Conservation (phyloP, 192 early-diverging fungal species). For the Gaertneriomyces semiglobifer region DNA sequence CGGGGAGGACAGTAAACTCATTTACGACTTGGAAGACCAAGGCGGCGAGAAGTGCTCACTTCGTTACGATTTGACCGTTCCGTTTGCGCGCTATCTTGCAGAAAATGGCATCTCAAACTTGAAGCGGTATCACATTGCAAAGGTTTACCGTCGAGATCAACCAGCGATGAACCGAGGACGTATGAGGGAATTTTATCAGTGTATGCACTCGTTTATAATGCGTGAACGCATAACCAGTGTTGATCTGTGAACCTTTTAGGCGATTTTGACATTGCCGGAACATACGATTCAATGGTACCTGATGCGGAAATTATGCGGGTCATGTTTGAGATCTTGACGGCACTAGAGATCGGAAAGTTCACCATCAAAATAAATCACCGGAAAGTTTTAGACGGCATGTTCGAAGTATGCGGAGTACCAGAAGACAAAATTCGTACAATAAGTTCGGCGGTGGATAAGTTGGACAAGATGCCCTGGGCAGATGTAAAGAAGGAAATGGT, state of each 20-base stretch:
- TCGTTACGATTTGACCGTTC: slow-evolving; percentile 96
- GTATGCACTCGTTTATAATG: slow-evolving; percentile 42
- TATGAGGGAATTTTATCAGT: slow-evolving; percentile 99
- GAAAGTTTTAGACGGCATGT: slow-evolving; percentile 96
- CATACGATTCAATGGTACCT: slow-evolving; percentile 94
- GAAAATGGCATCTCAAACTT: slow-evolving; percentile 86
- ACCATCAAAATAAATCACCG: slow-evolving; percentile 95
- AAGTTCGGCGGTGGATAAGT: slow-evolving; percentile 96
- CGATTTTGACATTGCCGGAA: slow-evolving; percentile 97
- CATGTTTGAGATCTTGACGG: slow-evolving; percentile 74
- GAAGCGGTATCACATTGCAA: slow-evolving; percentile 97
- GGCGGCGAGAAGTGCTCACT: slow-evolving; percentile 94
- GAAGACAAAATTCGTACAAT: slow-evolving; percentile 82
- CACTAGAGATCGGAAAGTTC: slow-evolving; percentile 83
- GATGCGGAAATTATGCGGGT: slow-evolving; percentile 87
- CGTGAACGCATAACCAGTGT: not conserved
- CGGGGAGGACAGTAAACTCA: slow-evolving; percentile 97
- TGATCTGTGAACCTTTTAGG: slow-evolving; percentile 15
- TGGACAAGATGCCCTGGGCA: slow-evolving; percentile 94
- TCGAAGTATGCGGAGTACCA: slow-evolving; percentile 93
- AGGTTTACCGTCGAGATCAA: slow-evolving; percentile 97
- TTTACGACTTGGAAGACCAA: slow-evolving; percentile 96
- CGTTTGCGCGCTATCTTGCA: slow-evolving; percentile 94
- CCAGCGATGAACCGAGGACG: slow-evolving; percentile 97
- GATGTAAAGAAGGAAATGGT: slow-evolving; percentile 94